Percentiles rank a stretch among this genome's conserved stretches.
phyloP scores from a whole-genome alignment of 768 basidiomycete genomes.

The Tricholoma furcatifolium region DNA sequence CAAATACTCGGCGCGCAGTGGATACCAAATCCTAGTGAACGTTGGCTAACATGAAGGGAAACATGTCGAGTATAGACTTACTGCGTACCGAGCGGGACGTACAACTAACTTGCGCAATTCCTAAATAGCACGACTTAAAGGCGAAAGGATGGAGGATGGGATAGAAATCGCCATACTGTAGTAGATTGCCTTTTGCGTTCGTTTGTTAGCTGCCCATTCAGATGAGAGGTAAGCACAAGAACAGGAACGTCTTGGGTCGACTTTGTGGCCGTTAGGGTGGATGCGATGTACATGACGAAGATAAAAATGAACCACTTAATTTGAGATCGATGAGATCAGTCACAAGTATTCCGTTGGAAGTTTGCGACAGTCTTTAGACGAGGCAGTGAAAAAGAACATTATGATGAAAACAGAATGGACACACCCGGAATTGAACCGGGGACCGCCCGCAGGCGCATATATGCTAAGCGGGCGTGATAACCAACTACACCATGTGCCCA shows the following conservation, averaged over 20 bases:
- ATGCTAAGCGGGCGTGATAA: constrained; percentile 33
- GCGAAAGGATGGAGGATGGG: no score
- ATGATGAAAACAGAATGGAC: constrained; percentile 19
- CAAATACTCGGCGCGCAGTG: constrained; percentile 17
- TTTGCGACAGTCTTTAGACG: neutral
- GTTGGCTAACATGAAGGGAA: neutral
- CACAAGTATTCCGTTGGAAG: no score
- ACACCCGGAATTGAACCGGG: constrained; percentile 31
- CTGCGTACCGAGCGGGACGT: constrained; percentile 23
- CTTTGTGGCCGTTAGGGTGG: constrained; percentile 18
- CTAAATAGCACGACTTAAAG: no score
- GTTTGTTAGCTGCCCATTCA: no score
- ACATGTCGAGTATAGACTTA: constrained; percentile 3
- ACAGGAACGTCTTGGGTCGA: constrained; percentile 24
- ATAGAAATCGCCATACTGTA: no score
- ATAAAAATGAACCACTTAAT: neutral
- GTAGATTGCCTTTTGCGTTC: no score
- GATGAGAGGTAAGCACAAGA: constrained; percentile 15
- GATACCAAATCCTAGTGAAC: constrained; percentile 22
- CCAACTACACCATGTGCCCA: constrained; percentile 33
- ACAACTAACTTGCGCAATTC: constrained; percentile 22
- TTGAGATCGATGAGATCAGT: no score
- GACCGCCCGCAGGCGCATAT: constrained; percentile 21
- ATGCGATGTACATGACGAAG: constrained; percentile 19
- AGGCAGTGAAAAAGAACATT: neutral